phyloP scores from a whole-genome alignment of 768 basidiomycete genomes.

The Phylloporus rhodoxanthus region DNA sequence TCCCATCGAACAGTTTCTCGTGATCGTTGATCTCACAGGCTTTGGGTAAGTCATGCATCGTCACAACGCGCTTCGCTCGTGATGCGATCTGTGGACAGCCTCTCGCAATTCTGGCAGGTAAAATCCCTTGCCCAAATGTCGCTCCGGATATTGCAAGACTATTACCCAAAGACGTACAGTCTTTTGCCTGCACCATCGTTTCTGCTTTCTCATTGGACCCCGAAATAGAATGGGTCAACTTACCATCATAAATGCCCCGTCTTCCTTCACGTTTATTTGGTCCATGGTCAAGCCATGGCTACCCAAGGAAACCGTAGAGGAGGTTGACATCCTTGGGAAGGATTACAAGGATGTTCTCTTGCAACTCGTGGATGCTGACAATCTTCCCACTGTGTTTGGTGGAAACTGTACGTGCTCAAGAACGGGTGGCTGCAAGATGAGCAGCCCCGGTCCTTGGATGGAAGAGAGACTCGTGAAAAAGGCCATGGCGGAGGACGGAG shows the following conservation, averaged over 20 bases:
- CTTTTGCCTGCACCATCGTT: not conserved
- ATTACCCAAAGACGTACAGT: constrained; percentile 71
- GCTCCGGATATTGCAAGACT: constrained; percentile 74
- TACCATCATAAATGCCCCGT: constrained; percentile 65
- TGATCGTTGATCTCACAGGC: constrained; percentile 66
- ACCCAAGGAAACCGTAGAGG: constrained; percentile 63
- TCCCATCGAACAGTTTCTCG: constrained; percentile 46
- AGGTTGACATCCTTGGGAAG: constrained; percentile 59
- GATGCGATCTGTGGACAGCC: constrained; percentile 30
- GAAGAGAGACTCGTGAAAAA: constrained; percentile 40
- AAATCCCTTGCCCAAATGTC: constrained; percentile 54
- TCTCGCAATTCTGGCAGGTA: constrained; percentile 73
- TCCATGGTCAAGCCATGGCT: constrained; percentile 64
- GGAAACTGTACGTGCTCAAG: constrained; percentile 59
- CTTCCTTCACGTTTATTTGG: constrained; percentile 72
- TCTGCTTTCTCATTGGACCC: not conserved
- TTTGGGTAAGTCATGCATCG: constrained; percentile 46
- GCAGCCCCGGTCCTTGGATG: constrained; percentile 68
- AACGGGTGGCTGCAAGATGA: constrained; percentile 53
- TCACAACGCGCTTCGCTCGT: not conserved
- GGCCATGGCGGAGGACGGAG: constrained; percentile 1
- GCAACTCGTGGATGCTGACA: constrained; percentile 55
- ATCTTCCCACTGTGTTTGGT: constrained; percentile 55
- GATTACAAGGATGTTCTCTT: constrained; percentile 55
- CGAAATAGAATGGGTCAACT: constrained; percentile 62